Evolutionary conservation across 2,329 filamentous ascomycete genomes (phyloP).

Genomic region (Pseudocercospora cruenta): DNA sequence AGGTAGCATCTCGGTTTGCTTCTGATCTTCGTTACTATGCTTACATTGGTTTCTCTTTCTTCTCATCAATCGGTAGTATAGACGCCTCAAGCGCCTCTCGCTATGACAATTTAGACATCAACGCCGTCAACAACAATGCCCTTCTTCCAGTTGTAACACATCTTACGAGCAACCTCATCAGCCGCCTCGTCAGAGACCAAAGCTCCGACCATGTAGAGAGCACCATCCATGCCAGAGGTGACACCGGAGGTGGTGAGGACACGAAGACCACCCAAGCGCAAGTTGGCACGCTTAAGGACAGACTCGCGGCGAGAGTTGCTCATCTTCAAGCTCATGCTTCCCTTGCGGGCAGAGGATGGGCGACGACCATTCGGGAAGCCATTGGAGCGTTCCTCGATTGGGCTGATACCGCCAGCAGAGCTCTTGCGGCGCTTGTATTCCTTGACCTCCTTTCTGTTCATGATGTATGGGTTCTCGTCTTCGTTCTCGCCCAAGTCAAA

Average conservation of each 20-base stretch:
- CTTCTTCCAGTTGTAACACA: conserved; percentile 87
- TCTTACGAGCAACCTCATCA: conserved; percentile 70
- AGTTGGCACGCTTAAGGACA: conserved; percentile 74
- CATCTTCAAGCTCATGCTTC: conserved; percentile 79
- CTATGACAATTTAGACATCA: conserved; percentile 65
- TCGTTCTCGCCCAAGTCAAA: conserved; percentile 79
- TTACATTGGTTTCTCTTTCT: conserved; percentile 8
- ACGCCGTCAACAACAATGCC: conserved; percentile 81
- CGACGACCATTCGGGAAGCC: conserved; percentile 45
- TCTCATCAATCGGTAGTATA: background rate
- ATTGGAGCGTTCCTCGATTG: conserved; percentile 36
- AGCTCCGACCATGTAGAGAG: conserved; percentile 82
- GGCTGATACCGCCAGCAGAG: conserved; percentile 39
- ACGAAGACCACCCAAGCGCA: conserved; percentile 69
- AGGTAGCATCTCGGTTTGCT: conserved; percentile 24
- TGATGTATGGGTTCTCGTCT: conserved; percentile 82
- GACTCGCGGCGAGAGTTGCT: conserved; percentile 77
- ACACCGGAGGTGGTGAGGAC: conserved; percentile 81
- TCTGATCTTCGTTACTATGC: conserved; percentile 16
- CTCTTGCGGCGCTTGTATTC: conserved; percentile 53
- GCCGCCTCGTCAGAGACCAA: conserved; percentile 77
- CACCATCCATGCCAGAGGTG: conserved; percentile 79
- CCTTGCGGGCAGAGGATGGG: conserved; percentile 63
- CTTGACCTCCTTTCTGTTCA: conserved; percentile 63
- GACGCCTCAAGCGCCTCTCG: conserved; percentile 6